Percentiles rank a stretch among this genome's conserved stretches.
phyloP scores from a whole-genome alignment of 1,284 basidiomycete genomes.

The Phenoliferia sp. region DNA sequence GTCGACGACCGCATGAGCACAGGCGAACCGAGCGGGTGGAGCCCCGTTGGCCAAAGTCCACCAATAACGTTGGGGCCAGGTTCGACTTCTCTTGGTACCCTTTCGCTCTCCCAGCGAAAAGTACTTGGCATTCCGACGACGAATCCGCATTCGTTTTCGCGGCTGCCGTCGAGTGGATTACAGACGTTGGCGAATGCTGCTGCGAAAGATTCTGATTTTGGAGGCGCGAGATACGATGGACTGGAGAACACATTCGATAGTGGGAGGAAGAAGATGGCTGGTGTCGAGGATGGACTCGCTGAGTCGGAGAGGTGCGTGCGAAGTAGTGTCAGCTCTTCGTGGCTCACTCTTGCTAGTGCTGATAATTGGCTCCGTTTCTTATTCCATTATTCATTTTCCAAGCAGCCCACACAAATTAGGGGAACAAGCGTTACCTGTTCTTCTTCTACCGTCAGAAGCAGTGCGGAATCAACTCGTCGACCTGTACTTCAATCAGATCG shows the following conservation, averaged over 20 bases:
- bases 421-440: background rate
- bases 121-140: background rate
- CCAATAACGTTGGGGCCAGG: background rate
- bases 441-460: slow-evolving; percentile 9
- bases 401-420: background rate
- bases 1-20: background rate
- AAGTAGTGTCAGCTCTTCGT: too few species aligned
- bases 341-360: too few species aligned
- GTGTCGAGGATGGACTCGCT: too few species aligned
- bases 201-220: background rate
- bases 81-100: background rate
- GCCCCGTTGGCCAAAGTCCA: too few species aligned
- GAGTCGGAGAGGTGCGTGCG: background rate
- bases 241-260: background rate
- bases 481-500: slow-evolving; percentile 29
- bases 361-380: too few species aligned
- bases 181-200: slow-evolving; percentile 6
- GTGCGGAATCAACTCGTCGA: slow-evolving; percentile 20
- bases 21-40: background rate
- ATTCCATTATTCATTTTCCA: background rate
- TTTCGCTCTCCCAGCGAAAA: background rate
- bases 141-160: background rate
- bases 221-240: background rate
- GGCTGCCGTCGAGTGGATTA: background rate
- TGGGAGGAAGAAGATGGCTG: background rate